phyloP scores from a whole-genome alignment of 2,329 filamentous ascomycete species.

The Xylariaceae sp. region DNA sequence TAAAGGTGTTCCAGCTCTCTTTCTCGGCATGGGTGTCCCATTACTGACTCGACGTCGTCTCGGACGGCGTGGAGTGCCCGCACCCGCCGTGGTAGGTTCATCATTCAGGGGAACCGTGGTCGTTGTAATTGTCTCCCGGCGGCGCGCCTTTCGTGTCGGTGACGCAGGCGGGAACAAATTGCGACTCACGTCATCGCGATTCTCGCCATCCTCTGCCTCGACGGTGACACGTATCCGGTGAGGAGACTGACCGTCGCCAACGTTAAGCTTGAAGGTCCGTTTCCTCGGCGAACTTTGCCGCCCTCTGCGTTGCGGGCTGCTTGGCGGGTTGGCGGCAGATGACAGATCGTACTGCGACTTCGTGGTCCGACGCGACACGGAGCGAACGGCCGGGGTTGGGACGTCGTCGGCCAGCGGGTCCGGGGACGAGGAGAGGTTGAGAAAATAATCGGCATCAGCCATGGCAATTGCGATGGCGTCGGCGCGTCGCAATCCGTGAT shows the following conservation, averaged over 20 bases:
- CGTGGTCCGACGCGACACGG: slow-evolving; percentile 25
- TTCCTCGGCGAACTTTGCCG: slow-evolving; percentile 46
- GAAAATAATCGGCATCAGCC: slow-evolving; percentile 25
- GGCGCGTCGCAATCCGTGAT: slow-evolving; percentile 12
- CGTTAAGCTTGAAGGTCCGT: slow-evolving; percentile 53
- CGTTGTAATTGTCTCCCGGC: slow-evolving; percentile 38
- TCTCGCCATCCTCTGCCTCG: slow-evolving; percentile 38
- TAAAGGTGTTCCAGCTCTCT: slow-evolving; percentile 43
- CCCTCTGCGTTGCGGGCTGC: slow-evolving; percentile 36
- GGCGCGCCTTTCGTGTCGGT: slow-evolving; percentile 35
- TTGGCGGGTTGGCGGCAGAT: slow-evolving; percentile 41
- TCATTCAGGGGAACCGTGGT: slow-evolving; percentile 46
- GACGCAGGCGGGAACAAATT: slow-evolving; percentile 37
- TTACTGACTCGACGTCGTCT: slow-evolving; percentile 45
- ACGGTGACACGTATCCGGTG: slow-evolving; percentile 52
- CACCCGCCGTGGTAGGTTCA: slow-evolving; percentile 24
- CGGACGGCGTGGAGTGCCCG: slow-evolving; percentile 40
- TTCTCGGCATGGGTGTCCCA: slow-evolving; percentile 47
- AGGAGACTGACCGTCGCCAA: slow-evolving; percentile 45
- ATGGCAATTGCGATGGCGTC: slow-evolving; percentile 15
- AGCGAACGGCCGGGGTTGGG: slow-evolving; percentile 23
- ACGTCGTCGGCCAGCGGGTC: slow-evolving; percentile 33
- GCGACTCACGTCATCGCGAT: slow-evolving; percentile 31
- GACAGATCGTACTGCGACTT: slow-evolving; percentile 30
- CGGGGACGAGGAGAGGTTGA: slow-evolving; percentile 33